Conservation (phyloP, 148 eudicot genomes). For the Linanthus parryae region DNA sequence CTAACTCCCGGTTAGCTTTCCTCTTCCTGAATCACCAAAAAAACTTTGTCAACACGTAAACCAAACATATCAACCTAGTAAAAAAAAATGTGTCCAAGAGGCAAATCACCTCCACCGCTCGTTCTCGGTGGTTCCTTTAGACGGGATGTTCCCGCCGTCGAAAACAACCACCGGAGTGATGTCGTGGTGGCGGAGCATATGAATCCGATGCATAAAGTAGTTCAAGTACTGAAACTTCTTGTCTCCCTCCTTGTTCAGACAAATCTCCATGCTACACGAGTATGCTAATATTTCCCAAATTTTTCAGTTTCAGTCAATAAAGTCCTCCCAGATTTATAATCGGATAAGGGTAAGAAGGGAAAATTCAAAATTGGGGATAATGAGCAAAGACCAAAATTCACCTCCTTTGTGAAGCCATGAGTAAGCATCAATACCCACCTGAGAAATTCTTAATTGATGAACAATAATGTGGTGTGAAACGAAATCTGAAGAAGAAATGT, state of each 20-base stretch:
- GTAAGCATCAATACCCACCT: conserved; percentile 94
- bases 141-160: conserved; percentile 71
- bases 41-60: too few species aligned
- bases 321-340: too few species aligned
- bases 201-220: conserved; percentile 75
- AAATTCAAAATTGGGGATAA: too few species aligned
- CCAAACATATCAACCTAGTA: too few species aligned
- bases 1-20: conserved; percentile 55
- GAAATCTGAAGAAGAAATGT: too few species aligned
- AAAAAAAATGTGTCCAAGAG: not conserved
- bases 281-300: conserved; percentile 45
- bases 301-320: too few species aligned
- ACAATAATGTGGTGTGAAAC: too few species aligned
- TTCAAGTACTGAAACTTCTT: conserved; percentile 66
- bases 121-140: conserved; percentile 64
- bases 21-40: conserved; percentile 39
- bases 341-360: too few species aligned
- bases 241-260: conserved; percentile 56
- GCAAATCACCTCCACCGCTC: conserved; percentile 53
- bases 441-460: not conserved
- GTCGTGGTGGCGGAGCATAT: conserved; percentile 59
- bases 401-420: conserved; percentile 98
- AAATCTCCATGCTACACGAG: conserved; percentile 84
- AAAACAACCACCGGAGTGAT: conserved; percentile 81
- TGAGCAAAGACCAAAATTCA: conserved; percentile 8